These are phyloP conservation scores for Paspalum notatum DNA, from an alignment of 176 grass and related monocot genomes.

Conservation along the genomic window DNA sequence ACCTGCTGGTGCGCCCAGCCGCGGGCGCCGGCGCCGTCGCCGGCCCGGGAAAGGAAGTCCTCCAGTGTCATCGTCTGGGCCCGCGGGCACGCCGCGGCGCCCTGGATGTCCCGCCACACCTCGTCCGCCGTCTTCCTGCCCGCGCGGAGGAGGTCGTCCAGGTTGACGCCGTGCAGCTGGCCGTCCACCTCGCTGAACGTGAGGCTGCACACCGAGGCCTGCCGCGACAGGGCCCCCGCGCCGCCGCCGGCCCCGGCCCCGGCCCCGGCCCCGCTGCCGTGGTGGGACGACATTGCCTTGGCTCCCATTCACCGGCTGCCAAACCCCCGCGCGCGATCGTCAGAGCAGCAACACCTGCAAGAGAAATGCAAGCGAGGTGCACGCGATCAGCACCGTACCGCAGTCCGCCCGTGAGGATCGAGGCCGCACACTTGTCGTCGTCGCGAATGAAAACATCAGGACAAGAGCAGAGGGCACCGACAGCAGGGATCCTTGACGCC, in stretches of 20 bases:
- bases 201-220: slow-evolving; percentile 69
- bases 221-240: slow-evolving; percentile 47
- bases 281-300: slow-evolving; percentile 73
- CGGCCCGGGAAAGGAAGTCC: slow-evolving; percentile 68
- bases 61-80: slow-evolving; percentile 87
- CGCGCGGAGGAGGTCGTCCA: slow-evolving; percentile 65
- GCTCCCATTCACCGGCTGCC: slow-evolving; percentile 48
- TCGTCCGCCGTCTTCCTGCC: slow-evolving; percentile 72
- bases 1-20: slow-evolving; percentile 41
- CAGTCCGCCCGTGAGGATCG: too few species aligned
- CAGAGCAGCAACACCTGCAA: neutral
- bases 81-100: slow-evolving; percentile 22
- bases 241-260: neutral
- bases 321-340: slow-evolving; percentile 11
- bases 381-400: neutral
- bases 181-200: slow-evolving; percentile 71
- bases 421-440: neutral
- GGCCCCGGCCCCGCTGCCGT: slow-evolving; percentile 26
- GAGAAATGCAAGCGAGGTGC: neutral
- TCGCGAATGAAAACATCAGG: neutral
- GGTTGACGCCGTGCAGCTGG: slow-evolving; percentile 72
- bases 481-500: slow-evolving; percentile 1
- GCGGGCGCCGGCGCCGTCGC: slow-evolving; percentile 7
- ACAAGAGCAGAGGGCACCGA: neutral
- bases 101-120: slow-evolving; percentile 86